Base-by-base conservation (phyloP, 768 basidiomycete species). In the Mycena maculata region DNA sequence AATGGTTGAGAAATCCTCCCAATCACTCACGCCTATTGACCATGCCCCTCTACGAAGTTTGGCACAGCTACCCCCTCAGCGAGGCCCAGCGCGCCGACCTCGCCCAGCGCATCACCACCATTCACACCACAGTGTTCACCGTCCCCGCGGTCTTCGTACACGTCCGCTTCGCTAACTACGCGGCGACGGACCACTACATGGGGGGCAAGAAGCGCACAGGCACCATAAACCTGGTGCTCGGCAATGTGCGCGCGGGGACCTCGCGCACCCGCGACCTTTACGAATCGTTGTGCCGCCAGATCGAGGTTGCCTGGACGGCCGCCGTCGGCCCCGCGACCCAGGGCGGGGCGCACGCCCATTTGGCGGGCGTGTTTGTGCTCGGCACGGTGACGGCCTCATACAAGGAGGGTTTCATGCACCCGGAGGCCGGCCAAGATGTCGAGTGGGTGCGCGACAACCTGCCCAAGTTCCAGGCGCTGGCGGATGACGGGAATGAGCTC, bases 401-500 rank as follows among this genome's bases (percentile, higher is more conserved):
- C 39, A 38, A 60, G 59, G 25, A 50, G 49, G 59, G 59, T 31
- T 60, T 50, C 38, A n/a, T 60, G 38, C 9, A 6, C 20, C 38
- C 59, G n/a, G 59, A 41, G 38, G 59, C 59, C 27, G 59, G 59
- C 49, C 48, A 60, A 41, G 59, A 60, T 52, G 59, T 52, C 49
- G 48, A 60, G 58, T 60, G 58, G 58, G n/a, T 49, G 38, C 58
- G 47, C 33, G 58, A 60, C 47, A 60, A 41, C 36, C 47, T 60
- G 47, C 36, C 58, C 47, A 60, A 60, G 58, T 60, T 60, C 36
- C 58, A 60, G 58, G 49, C 48, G 39, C 49, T 60, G 38, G 59
- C 59, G 59, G 59, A 60, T 60, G 48, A 42, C 59, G 59, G 59
- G 59, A 60, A 60, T 60, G 59, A 60, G 59, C n/a, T 60, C 59